Evolutionary conservation across 345 rosid species (phyloP).

Genomic region (Rhodamnia rubescens): DNA sequence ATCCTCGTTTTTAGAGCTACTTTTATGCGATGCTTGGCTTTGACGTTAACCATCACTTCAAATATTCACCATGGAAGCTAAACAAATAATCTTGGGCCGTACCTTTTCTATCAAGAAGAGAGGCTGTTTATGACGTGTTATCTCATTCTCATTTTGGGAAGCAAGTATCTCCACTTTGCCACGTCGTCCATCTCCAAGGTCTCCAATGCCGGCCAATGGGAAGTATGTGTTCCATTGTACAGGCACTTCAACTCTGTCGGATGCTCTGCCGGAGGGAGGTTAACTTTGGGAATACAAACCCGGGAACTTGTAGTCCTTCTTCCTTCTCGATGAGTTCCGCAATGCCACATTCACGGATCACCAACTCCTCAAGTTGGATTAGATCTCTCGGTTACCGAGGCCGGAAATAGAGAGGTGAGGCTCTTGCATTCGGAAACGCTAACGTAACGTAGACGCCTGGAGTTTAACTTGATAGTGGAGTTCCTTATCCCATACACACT

Average conservation of each 20-base stretch:
- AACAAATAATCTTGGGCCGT: neutral
- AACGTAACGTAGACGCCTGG: too few relatives aligned
- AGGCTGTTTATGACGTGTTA: neutral
- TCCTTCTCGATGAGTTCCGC: too few relatives aligned
- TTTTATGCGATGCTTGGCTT: neutral
- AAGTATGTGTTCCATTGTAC: neutral
- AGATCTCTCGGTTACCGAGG: too few relatives aligned
- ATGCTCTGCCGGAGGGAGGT: neutral
- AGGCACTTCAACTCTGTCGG: neutral
- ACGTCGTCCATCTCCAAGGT: neutral
- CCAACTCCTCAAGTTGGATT: too few relatives aligned
- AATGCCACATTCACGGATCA: too few relatives aligned
- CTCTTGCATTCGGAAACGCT: too few relatives aligned
- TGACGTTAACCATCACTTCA: neutral
- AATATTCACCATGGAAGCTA: neutral
- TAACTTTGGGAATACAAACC: neutral
- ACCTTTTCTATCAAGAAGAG: neutral
- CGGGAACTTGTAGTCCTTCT: too few relatives aligned
- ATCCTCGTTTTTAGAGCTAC: neutral
- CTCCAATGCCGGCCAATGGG: accelerated
- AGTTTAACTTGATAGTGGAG: too few relatives aligned
- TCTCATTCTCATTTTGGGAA: accelerated
- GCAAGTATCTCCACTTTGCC: neutral
- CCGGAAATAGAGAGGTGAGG: too few relatives aligned
- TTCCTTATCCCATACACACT: too few relatives aligned